These are phyloP conservation scores for Gaultheria prostrata DNA, from an alignment of 148 eudicot genomes.

Conservation along the genomic window DNA sequence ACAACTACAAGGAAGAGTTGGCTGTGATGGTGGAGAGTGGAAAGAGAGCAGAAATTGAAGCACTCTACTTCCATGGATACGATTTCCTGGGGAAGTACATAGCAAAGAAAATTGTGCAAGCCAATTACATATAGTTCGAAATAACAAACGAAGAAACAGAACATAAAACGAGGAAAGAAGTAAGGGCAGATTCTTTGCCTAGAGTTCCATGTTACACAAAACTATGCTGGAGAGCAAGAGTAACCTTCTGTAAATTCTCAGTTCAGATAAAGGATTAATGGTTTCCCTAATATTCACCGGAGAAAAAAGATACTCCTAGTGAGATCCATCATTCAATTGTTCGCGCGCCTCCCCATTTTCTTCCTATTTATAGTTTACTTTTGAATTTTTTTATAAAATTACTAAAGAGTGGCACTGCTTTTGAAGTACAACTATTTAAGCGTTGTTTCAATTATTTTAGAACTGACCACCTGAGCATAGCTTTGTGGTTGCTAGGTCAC, in stretches of 20 bases:
- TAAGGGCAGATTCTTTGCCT: neutral
- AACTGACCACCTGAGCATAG: too few species aligned
- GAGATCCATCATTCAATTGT: neutral
- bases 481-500: too few species aligned
- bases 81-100: slow-evolving; percentile 68
- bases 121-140: slow-evolving; percentile 50
- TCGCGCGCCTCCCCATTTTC: too few species aligned
- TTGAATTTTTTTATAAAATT: too few species aligned
- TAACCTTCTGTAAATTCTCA: neutral
- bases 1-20: slow-evolving; percentile 79
- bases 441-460: too few species aligned
- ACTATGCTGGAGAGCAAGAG: neutral
- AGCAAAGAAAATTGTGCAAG: slow-evolving; percentile 85
- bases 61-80: slow-evolving; percentile 84
- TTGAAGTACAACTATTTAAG: too few species aligned
- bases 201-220: neutral
- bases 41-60: slow-evolving; percentile 84
- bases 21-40: slow-evolving; percentile 71
- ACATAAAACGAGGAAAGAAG: neutral
- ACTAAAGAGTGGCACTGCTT: too few species aligned
- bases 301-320: neutral
- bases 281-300: neutral
- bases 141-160: neutral
- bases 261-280: neutral
- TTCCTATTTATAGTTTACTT: too few species aligned